These are phyloP conservation scores for Aspergillus biplanus DNA, from an alignment of 495 filamentous ascomycete genomes.

Conservation along the genomic window DNA sequence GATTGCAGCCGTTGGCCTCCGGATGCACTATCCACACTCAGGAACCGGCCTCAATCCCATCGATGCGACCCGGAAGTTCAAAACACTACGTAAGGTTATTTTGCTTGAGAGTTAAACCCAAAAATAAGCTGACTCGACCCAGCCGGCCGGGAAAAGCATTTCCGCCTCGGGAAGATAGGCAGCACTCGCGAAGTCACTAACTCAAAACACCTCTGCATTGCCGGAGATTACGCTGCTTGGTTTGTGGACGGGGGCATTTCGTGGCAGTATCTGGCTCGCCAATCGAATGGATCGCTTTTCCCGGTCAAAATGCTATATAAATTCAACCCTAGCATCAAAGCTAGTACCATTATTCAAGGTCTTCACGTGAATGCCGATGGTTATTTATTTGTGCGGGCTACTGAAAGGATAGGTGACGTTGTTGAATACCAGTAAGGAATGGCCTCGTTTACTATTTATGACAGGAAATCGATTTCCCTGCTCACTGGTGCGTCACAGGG, in stretches of 20 bases:
- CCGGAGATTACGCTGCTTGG: not conserved
- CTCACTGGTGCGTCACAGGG: not conserved
- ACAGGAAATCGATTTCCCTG: not conserved
- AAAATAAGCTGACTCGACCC: not conserved
- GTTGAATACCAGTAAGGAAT: not conserved
- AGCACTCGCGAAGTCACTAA: not conserved
- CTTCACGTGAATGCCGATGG: constrained; percentile 1
- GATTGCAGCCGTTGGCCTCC: not conserved
- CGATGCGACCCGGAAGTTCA: not conserved
- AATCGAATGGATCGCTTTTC: not conserved
- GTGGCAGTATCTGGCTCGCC: not conserved
- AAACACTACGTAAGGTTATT: not conserved
- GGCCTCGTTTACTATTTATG: too few species aligned
- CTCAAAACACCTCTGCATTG: not conserved
- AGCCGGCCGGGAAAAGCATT: not conserved
- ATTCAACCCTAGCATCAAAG: not conserved
- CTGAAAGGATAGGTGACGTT: not conserved
- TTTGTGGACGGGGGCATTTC: not conserved
- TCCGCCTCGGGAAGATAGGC: not conserved
- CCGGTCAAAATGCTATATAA: not conserved
- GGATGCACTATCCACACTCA: not conserved
- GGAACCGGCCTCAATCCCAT: not conserved
- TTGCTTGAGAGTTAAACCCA: not conserved
- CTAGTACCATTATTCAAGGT: not conserved
- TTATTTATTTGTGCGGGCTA: not conserved